Evolutionary conservation across 441 rosid species (phyloP), one percentile per base, ranked within the genome.

Genomic region (Adansonia gregorii): DNA sequence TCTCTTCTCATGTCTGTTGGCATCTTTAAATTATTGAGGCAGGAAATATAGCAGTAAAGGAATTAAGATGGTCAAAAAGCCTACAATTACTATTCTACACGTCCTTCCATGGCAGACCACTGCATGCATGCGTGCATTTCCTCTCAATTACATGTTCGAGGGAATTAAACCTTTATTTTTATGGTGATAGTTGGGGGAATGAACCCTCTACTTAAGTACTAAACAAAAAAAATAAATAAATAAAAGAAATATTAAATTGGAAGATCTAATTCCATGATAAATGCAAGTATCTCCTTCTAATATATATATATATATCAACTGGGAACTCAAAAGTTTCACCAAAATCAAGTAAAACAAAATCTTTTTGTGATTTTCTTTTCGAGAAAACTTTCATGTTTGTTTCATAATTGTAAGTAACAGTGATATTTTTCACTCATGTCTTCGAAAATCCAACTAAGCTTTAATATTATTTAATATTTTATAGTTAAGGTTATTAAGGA

Each of bases 401-500:
- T 5, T 39, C 43, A 39, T 39, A 39, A 39, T 5, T 3, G 43
- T 39, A 39, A 39, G 43, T 39, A 39, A 5, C 6, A n/a, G n/a
- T 52, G 8, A 6, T 45, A 52, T 52, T 41, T 54, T 51, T 14
- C 65, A 45, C 15, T 27, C 35, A 27, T 22, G 27, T 54, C 46
- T 61, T 68, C 14, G 71, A 49, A 67, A 51, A 68, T 61, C 59
- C 58, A 59, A 49, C 35, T 69, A n/a, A 3, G 48, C 54, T 43
- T 68, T 27, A 27, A 27, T 27, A 27, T 27, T 27, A 27, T 27
- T 27, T 27, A 27, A 27, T 27, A 27, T 27, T 27, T 27, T 27
- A 27, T 2, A 27, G 2, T 27, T 27, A 27, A 27, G 35, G 2
- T 27, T 27, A 27, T 27, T 27, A 27, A 27, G 35, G 35, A 27